Conservation (phyloP, 2,329 filamentous ascomycete genomes). For the Microascus cirrosus region DNA sequence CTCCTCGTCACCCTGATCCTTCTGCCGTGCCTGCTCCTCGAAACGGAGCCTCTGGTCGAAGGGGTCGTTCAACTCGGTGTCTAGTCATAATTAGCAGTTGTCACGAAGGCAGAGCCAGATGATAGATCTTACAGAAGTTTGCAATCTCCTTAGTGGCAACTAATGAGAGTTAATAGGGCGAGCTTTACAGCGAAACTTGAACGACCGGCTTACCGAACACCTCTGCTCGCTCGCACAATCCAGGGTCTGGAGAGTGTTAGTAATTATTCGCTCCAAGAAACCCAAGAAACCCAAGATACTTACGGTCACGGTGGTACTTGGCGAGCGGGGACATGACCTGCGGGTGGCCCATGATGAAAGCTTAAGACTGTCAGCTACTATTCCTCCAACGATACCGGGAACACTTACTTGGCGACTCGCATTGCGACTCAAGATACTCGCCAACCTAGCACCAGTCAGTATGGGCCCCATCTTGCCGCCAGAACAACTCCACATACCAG, state of each 20-base stretch:
- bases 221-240: constrained; percentile 94
- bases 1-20: constrained; percentile 94
- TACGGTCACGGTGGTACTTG: constrained; percentile 68
- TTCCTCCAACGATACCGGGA: neutral
- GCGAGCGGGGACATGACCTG: constrained; percentile 58
- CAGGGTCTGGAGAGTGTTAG: constrained; percentile 31
- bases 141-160: constrained; percentile 70
- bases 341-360: constrained; percentile 76
- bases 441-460: constrained; percentile 32
- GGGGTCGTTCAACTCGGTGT: constrained; percentile 89
- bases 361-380: neutral
- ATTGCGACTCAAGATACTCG: constrained; percentile 90
- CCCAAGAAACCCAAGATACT: neutral
- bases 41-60: constrained; percentile 79
- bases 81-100: constrained; percentile 9
- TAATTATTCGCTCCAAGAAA: too few species aligned
- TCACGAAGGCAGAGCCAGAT: constrained; percentile 30
- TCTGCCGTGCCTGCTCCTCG: constrained; percentile 91
- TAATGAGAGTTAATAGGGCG: constrained; percentile 1
- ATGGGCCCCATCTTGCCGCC: neutral
- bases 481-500: constrained; percentile 30
- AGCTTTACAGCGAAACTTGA: neutral
- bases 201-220: constrained; percentile 44
- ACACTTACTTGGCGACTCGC: constrained; percentile 64
- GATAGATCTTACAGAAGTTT: constrained; percentile 36